Evolutionary conservation across 805 yeast species (phyloP).

Genomic region (Metschnikowia similis): DNA sequence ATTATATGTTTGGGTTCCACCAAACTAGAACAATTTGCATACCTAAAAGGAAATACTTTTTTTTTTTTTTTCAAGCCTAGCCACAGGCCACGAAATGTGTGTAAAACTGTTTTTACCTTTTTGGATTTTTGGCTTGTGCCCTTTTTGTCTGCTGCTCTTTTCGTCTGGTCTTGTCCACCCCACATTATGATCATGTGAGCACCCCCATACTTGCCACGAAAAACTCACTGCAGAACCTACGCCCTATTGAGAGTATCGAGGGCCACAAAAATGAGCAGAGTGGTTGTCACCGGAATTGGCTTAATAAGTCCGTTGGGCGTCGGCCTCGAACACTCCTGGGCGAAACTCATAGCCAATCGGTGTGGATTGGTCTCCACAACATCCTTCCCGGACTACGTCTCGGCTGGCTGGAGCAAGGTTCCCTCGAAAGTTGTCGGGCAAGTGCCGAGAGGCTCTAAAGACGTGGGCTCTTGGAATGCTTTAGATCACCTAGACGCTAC

Average conservation of each 20-base stretch:
- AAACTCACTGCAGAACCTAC: background rate
- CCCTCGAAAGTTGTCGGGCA: conserved; percentile 76
- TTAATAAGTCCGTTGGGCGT: conserved; percentile 82
- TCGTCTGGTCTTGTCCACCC: background rate
- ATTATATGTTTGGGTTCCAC: background rate
- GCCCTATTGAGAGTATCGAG: background rate
- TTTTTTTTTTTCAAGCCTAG: background rate
- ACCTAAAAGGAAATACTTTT: background rate
- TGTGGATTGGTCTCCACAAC: conserved; percentile 61
- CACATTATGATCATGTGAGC: background rate
- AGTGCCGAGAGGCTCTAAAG: conserved; percentile 50
- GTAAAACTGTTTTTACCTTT: too few relatives aligned
- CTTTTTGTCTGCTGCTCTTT: too few relatives aligned
- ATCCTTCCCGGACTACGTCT: conserved; percentile 34
- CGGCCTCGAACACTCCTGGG: conserved; percentile 55
- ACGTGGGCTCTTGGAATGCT: conserved; percentile 50
- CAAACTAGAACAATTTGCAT: too few relatives aligned
- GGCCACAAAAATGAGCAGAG: conserved; percentile 41
- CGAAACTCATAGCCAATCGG: conserved; percentile 42
- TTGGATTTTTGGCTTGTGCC: too few relatives aligned
- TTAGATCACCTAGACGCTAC: conserved; percentile 43
- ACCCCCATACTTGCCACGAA: background rate
- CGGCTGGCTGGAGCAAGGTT: conserved; percentile 46
- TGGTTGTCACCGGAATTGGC: conserved; percentile 92
- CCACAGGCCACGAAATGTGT: too few relatives aligned